These are phyloP conservation scores for Atkinsonella hypoxylon DNA, from an alignment of 2,329 filamentous ascomycete genomes.

Conservation along the genomic window DNA sequence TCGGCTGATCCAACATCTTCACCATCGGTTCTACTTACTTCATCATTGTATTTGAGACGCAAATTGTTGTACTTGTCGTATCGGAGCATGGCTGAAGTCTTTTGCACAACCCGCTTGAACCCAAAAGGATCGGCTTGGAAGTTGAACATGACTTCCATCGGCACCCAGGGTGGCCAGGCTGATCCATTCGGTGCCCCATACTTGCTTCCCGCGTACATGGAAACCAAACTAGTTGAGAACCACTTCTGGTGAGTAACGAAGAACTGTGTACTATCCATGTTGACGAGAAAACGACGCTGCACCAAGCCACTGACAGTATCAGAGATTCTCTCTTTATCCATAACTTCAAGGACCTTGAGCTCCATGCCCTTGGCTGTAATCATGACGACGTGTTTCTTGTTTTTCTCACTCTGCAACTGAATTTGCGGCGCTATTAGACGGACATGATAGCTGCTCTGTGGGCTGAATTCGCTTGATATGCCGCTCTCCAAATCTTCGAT, in stretches of 20 bases:
- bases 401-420: slow-evolving; percentile 96
- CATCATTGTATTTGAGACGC: slow-evolving; percentile 92
- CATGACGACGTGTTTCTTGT: slow-evolving; percentile 91
- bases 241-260: slow-evolving; percentile 93
- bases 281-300: slow-evolving; percentile 83
- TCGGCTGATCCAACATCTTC: slow-evolving; percentile 37
- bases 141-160: slow-evolving; percentile 97
- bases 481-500: slow-evolving; percentile 58
- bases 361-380: slow-evolving; percentile 97
- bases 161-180: slow-evolving; percentile 96
- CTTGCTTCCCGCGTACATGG: slow-evolving; percentile 86
- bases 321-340: slow-evolving; percentile 87
- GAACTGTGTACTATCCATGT: slow-evolving; percentile 97
- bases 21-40: slow-evolving; percentile 58
- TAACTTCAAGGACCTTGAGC: slow-evolving; percentile 91
- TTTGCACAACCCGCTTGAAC: slow-evolving; percentile 95
- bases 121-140: slow-evolving; percentile 89
- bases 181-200: slow-evolving; percentile 79
- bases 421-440: slow-evolving; percentile 95
- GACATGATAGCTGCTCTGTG: slow-evolving; percentile 89
- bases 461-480: slow-evolving; percentile 76
- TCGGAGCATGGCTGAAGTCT: slow-evolving; percentile 84
- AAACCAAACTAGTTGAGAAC: slow-evolving; percentile 71
- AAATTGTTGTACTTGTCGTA: slow-evolving; percentile 98
- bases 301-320: slow-evolving; percentile 93